These are phyloP conservation scores for Coniferiporia weirii DNA, from an alignment of 1,284 basidiomycete species.

Conservation along the genomic window DNA sequence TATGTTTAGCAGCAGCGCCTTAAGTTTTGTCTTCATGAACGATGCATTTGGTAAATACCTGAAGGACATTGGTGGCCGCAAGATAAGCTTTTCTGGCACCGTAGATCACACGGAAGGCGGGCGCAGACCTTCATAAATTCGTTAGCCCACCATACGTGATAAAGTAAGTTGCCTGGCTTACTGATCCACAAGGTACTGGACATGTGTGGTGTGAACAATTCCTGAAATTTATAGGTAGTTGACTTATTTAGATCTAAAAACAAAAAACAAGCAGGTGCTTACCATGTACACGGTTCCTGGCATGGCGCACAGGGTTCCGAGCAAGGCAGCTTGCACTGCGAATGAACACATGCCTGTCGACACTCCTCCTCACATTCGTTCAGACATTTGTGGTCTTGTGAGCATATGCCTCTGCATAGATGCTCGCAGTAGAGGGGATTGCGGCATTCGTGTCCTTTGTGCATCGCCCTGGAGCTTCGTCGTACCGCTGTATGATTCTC, in stretches of 20 bases:
- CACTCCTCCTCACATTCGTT: slow-evolving; percentile 42
- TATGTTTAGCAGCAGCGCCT: slow-evolving; percentile 25
- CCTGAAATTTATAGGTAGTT: slow-evolving; percentile 29
- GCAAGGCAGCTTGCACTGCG: slow-evolving; percentile 44
- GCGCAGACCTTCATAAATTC: slow-evolving; percentile 48
- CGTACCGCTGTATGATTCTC: neutral
- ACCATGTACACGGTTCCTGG: slow-evolving; percentile 57
- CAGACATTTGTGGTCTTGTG: slow-evolving; percentile 46
- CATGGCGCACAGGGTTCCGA: slow-evolving; percentile 59
- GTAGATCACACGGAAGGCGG: slow-evolving; percentile 59
- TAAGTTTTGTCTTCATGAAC: neutral
- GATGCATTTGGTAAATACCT: slow-evolving; percentile 34
- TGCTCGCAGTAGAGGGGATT: slow-evolving; percentile 55
- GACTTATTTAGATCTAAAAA: neutral
- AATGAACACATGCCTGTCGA: slow-evolving; percentile 53
- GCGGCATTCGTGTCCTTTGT: slow-evolving; percentile 48
- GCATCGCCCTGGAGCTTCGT: slow-evolving; percentile 30
- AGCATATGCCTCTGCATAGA: slow-evolving; percentile 46
- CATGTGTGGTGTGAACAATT: slow-evolving; percentile 50
- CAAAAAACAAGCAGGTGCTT: slow-evolving; percentile 11
- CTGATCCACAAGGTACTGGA: slow-evolving; percentile 66
- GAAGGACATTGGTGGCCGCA: slow-evolving; percentile 71
- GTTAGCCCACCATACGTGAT: neutral
- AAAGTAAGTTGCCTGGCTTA: slow-evolving; percentile 31
- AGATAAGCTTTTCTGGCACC: slow-evolving; percentile 40